Evolutionary conservation across 2,329 filamentous ascomycete genomes (phyloP), one percentile per base, ranked within the genome.

Genomic region (Pestalotiopsis sp.): DNA sequence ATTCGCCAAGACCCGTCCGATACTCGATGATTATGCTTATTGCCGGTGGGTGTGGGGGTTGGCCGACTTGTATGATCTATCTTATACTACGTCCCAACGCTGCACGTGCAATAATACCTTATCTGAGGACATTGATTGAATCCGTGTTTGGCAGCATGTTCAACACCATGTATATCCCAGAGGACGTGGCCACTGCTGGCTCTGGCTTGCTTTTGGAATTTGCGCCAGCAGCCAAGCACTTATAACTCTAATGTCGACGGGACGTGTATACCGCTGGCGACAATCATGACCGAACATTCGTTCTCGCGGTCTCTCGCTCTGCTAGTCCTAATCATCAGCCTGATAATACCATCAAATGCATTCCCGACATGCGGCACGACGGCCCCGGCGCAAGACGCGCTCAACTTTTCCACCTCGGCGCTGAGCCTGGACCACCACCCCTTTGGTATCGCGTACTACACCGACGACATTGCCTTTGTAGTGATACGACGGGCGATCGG

Each of bases 361-460:
- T 22, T 24, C 7, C n/a, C n/a, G 6, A 52, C 40, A 9, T 63
- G 60, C 20, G 38, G 35, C 60, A 44, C 39, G 35, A 48, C n/a
- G 13, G 60, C 60, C 17, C 60, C 60, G 14, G 38, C 39, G 22
- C 60, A 63, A 22, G 24, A 30, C 14, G 39, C 40, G 10, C 60
- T 63, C 60, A 48, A 63, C 39, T 35, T 63, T 20, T 24, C 38
- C 11, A 63, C 60, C 10, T 24, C 60, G 39, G 24, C 38, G 10
- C 22, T 52, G 38, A 48, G n/a, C 39, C n/a, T 65, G 11, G 63
- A 57, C 30, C 44, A 65, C 26, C 63, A 65, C 26, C 63, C 63
- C n/a, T 65, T 65, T 56, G 63, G 63, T 6, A 65, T 65, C 22
- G 26, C 26, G 6, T 65, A 65, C 30, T 56, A 48, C 30, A 57